Conservation (phyloP, 805 yeast genomes). For the Starmerella tilneyi region DNA sequence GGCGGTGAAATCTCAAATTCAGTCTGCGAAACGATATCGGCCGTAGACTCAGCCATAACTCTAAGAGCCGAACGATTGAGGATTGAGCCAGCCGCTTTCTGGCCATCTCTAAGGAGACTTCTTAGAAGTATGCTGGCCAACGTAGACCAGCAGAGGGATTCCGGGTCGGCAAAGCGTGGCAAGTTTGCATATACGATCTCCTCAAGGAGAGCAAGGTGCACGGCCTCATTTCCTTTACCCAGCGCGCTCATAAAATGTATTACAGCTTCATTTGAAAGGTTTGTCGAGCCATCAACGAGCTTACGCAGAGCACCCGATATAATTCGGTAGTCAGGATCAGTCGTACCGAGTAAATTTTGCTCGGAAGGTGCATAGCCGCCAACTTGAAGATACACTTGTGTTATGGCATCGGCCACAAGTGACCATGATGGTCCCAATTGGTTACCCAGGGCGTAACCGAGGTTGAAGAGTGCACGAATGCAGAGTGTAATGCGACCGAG, state of each 20-base stretch:
- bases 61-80: conserved; percentile 41
- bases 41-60: conserved; percentile 23
- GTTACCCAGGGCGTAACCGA: conserved; percentile 76
- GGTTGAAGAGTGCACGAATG: conserved; percentile 63
- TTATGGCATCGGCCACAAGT: conserved; percentile 34
- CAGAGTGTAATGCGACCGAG: conserved; percentile 64
- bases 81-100: conserved; percentile 36
- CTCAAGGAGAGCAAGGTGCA: conserved; percentile 36
- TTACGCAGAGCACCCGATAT: conserved; percentile 51
- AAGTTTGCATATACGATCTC: conserved; percentile 46
- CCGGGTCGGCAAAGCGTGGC: conserved; percentile 34
- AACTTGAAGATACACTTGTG: conserved; percentile 13
- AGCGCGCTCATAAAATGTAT: conserved; percentile 40
- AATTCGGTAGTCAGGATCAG: conserved; percentile 28
- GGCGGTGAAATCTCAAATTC: too few species aligned
- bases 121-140: conserved; percentile 40
- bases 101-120: conserved; percentile 26
- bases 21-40: too few species aligned
- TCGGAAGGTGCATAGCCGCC: neutral
- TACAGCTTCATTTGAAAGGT: conserved; percentile 46
- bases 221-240: neutral
- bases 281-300: conserved; percentile 50
- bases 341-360: conserved; percentile 15
- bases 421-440: conserved; percentile 59
- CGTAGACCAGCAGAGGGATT: conserved; percentile 38